Evolutionary conservation across 768 basidiomycete genomes (phyloP).

Genomic region (Phanerodontia chrysosporium): DNA sequence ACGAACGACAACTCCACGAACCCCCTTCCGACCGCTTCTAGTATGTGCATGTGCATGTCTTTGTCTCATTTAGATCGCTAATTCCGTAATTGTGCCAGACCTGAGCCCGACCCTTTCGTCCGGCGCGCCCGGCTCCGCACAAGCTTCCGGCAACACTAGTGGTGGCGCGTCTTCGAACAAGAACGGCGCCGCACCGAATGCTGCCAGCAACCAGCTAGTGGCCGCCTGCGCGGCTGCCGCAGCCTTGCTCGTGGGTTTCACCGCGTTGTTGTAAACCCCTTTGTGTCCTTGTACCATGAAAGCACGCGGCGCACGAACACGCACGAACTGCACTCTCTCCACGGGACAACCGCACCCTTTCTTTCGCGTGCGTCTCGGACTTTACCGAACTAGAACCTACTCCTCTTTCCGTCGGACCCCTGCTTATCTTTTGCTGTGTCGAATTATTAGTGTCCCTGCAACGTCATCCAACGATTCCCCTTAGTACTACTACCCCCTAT

Average conservation of each 20-base stretch:
- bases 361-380: neutral
- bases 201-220: slow-evolving; percentile 3
- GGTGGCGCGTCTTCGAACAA: slow-evolving; percentile 9
- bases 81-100: neutral
- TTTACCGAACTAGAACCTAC: neutral
- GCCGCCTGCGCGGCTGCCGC: slow-evolving; percentile 4
- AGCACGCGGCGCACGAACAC: neutral
- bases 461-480: neutral
- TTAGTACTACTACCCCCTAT: slow-evolving; percentile 1
- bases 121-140: slow-evolving; percentile 31
- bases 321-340: neutral
- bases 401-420: neutral
- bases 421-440: neutral
- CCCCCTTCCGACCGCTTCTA: slow-evolving; percentile 36
- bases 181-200: slow-evolving; percentile 8
- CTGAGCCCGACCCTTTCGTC: slow-evolving; percentile 24
- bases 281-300: neutral
- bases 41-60: slow-evolving; percentile 7
- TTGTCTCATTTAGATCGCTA: neutral
- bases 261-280: neutral
- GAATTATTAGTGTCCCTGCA: neutral
- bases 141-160: slow-evolving; percentile 25
- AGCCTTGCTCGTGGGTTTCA: slow-evolving; percentile 2
- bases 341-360: no score
- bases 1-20: slow-evolving; percentile 69